Percentiles rank a stretch among this genome's conserved stretches.
These are phyloP conservation scores for Chlorella sp. DNA, from an alignment of 139 green algal species.

Conservation along the genomic window DNA sequence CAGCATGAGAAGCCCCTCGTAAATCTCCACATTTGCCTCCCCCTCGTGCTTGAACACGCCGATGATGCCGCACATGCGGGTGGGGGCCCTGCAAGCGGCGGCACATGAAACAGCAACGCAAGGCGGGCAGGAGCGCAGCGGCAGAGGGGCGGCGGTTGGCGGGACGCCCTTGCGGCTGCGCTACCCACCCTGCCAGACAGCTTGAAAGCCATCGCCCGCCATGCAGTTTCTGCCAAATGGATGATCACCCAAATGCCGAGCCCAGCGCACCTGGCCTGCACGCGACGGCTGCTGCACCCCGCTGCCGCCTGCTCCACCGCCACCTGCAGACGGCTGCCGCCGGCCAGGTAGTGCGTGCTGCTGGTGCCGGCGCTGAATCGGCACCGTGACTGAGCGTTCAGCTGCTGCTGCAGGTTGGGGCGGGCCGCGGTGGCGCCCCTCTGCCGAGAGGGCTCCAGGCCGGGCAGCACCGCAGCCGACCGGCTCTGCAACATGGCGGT, in stretches of 20 bases:
- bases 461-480: not conserved
- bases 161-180: too few relatives aligned
- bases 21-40: conserved; percentile 87
- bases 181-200: not conserved
- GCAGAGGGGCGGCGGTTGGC: not conserved
- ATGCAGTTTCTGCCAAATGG: not conserved
- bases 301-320: conserved; percentile 3
- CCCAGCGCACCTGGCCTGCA: not conserved
- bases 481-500: conserved; percentile 5
- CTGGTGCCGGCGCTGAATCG: conserved; percentile 10
- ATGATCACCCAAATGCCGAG: not conserved
- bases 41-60: conserved; percentile 89
- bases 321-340: conserved; percentile 14
- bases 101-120: not conserved
- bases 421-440: not conserved
- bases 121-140: not conserved
- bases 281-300: not conserved
- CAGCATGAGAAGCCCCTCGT: conserved; percentile 97
- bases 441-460: not conserved
- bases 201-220: not conserved
- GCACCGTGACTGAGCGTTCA: not conserved
- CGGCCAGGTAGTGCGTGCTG: conserved; percentile 15
- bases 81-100: conserved; percentile 21
- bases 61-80: conserved; percentile 94
- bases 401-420: conserved; percentile 25